phyloP scores from a whole-genome alignment of 78 protist genomes.

The Salpingoeca rosetta region DNA sequence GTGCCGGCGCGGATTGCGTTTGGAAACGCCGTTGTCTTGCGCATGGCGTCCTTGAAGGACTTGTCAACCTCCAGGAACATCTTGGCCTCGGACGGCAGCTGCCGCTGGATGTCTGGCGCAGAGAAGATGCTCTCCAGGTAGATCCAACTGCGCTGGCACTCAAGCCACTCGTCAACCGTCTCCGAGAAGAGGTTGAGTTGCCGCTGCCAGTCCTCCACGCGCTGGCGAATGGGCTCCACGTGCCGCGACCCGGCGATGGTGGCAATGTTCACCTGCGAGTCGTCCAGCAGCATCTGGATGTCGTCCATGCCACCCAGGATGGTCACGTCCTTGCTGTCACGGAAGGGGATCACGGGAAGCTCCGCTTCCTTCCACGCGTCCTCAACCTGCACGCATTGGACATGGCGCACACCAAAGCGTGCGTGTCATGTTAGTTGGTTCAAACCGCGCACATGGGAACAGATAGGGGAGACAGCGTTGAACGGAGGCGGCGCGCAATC shows the following conservation, averaged over 20 bases:
- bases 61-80: constrained; percentile 54
- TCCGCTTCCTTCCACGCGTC: neutral
- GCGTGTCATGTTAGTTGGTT: neutral
- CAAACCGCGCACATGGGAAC: too few species aligned
- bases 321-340: constrained; percentile 29
- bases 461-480: too few species aligned
- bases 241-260: constrained; percentile 62
- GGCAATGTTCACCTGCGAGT: constrained; percentile 33
- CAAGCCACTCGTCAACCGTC: constrained; percentile 71
- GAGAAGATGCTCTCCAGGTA: constrained; percentile 64
- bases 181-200: constrained; percentile 38
- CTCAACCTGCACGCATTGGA: neutral
- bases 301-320: constrained; percentile 57
- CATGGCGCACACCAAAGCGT: neutral
- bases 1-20: constrained; percentile 19
- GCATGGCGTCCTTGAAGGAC: constrained; percentile 57
- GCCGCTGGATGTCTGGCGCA: constrained; percentile 61
- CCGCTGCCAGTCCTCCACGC: constrained; percentile 65
- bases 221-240: constrained; percentile 43
- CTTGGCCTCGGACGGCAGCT: constrained; percentile 50
- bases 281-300: constrained; percentile 26
- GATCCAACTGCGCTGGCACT: constrained; percentile 66
- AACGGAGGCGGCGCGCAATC: too few species aligned
- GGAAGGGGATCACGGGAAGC: constrained; percentile 1
- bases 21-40: constrained; percentile 22